Base-by-base conservation (phyloP, 371 early-diverging fungal species). In the Rhizopus stolonifer region DNA sequence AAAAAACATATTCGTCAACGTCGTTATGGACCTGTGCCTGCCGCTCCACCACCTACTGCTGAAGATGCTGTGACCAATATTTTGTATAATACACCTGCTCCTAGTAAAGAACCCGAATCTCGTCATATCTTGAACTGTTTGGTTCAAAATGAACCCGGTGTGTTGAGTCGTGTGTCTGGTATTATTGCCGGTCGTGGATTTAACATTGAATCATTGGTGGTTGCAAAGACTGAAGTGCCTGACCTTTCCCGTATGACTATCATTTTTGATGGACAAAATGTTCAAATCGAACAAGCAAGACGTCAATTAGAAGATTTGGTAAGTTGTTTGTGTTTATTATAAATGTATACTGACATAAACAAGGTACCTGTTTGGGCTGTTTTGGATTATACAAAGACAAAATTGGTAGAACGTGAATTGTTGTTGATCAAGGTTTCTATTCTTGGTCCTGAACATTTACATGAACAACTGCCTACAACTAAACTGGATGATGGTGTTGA, bases 341-440 rank as follows among this genome's bases (percentile, higher is more conserved):
- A 8, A 22, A 26, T 32, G 17, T 2, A 11, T 10, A 33, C 32
- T 44, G 4, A 7, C 10, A 7, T 29, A 10, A 7, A 4, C 31
- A 29, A 86, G 86, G 86, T 95, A 42, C 96, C 96, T 32, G 92
- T 96, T 23, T 98, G 95, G 95, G 98, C 96, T 17, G 98, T 95
- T 33, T 74, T 98, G 59, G 95, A 96, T 67, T 95, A 95, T 80
- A 92, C 92, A 34, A 79, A 83, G 34, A 84, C 85, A 38, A 82
- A 78, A 49, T 77, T 93, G 40, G 85, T 98, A 17, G 91, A 95
- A 70, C 84, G 98, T 53, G 98, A 98, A 70, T 66, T 95, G 61
- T 78, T 93, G 51, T 68, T 98, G 60, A 83, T 92, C 65, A 95
- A 95, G 74, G 90, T 95, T n/a, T 92, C 91, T 43, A 87, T 94